Base-by-base conservation (phyloP, 108 stramenopile species). In the Skeletonema potamos region DNA sequence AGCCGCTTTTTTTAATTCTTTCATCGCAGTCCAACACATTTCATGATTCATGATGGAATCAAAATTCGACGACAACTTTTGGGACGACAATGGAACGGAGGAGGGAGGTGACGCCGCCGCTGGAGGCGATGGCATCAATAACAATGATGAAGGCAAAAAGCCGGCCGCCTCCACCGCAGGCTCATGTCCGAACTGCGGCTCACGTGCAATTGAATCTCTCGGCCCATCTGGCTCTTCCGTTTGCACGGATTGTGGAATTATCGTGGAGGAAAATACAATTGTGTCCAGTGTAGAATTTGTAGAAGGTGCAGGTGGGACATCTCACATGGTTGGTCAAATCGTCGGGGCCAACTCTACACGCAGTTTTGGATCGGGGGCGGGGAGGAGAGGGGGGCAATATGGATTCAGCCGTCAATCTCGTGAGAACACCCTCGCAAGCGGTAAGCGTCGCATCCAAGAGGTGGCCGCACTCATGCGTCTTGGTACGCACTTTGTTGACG, bases 241-340 rank as follows among this genome's bases (percentile, higher is more conserved):
- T 6, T 97, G 95, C 70, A 90, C 88, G 6, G 85, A 87, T 54
- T 98, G 97, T 76, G 96, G 96, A 60, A 91, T 95, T 15, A 89
- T 98, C 37, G 85, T 95, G 13, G 97, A 98, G 81, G 97, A 98
- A 81, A 96, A 93, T 74, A 85, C 95, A 9, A 92, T 98, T 59
- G 95, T 96, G 8, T 88, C 88, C 43, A 76, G 81, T 44, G 88
- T 98, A 3, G 97, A 98, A 71, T 98, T 98, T 74, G 87, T 88
- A 15, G 97, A 98, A 79, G 92, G 93, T 8, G 86, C 88, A 13
- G 97, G 97, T n/a, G 97, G 95, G 0, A 57, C 87, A 1, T 82
- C 76, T 36, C 66, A 72, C 33, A 94, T 96, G 84, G 89, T 96
- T 36, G 96, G 96, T 6, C 95, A 96, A 61, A 96, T 96, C 71